A percentile compares a stretch with the other conserved stretches of the same genome.
phyloP scores from a whole-genome alignment of 2,329 filamentous ascomycete genomes.

The Fusarium poae region DNA sequence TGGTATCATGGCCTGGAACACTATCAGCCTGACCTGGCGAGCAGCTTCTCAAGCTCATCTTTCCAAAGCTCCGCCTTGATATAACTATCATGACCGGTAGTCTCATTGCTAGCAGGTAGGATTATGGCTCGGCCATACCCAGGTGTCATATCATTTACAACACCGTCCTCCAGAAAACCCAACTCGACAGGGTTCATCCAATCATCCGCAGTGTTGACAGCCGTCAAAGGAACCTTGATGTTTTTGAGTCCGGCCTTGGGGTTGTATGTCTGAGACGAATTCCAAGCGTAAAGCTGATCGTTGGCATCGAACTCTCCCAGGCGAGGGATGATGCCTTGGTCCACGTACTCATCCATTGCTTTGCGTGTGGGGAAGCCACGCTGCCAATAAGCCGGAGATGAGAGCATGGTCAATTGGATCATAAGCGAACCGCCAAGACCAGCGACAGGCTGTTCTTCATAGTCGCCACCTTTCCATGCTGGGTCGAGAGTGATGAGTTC shows the following conservation, averaged over 20 bases:
- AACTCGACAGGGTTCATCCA: conserved; percentile 30
- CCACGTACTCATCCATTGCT: conserved; percentile 15
- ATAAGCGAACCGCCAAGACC: conserved; percentile 17
- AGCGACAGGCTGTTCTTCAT: conserved; percentile 1
- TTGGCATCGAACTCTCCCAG: conserved; percentile 21
- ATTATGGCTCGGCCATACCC: background rate
- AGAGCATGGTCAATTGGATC: conserved; percentile 28
- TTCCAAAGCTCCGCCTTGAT: conserved; percentile 34
- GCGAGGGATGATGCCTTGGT: conserved; percentile 4
- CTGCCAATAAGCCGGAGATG: conserved; percentile 25
- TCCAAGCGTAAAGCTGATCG: conserved; percentile 32
- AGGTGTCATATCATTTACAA: conserved; percentile 14
- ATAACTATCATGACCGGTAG: conserved; percentile 28
- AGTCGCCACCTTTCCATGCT: conserved; percentile 18
- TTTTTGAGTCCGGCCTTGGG: conserved; percentile 11
- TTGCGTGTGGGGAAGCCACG: conserved; percentile 9
- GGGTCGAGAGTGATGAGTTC: conserved; percentile 24
- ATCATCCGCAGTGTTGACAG: conserved; percentile 31
- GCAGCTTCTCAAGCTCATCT: conserved; percentile 12
- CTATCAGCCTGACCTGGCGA: background rate
- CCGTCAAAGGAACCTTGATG: conserved; percentile 26
- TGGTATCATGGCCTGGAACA: background rate
- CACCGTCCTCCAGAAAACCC: conserved; percentile 5
- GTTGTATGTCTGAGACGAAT: conserved; percentile 15
- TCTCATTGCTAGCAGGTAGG: conserved; percentile 17